These are phyloP conservation scores for Cladosporium sp. DNA, from an alignment of 2,329 filamentous ascomycete species.

Conservation along the genomic window DNA sequence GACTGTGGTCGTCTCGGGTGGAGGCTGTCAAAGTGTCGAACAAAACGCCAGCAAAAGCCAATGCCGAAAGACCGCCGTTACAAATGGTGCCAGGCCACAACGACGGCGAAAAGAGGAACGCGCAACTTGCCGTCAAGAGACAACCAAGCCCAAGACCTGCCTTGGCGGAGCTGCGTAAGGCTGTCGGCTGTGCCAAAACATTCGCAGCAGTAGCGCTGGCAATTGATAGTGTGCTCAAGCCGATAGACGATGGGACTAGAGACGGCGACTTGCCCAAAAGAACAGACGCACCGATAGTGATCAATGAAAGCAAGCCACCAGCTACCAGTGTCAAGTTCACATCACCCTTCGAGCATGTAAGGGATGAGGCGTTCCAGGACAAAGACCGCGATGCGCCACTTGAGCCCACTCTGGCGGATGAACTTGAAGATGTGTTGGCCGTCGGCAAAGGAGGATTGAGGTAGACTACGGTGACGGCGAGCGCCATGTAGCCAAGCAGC, in stretches of 20 bases:
- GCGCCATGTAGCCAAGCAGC: constrained; percentile 48
- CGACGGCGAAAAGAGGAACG: constrained; percentile 39
- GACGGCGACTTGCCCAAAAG: constrained; percentile 37
- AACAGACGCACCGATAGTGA: constrained; percentile 40
- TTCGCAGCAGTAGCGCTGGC: constrained; percentile 45
- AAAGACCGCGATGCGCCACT: neutral
- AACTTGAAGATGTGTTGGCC: neutral
- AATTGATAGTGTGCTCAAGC: constrained; percentile 44
- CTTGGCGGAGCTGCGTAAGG: constrained; percentile 41
- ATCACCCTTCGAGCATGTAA: constrained; percentile 43
- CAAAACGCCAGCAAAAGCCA: constrained; percentile 41
- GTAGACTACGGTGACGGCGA: constrained; percentile 48
- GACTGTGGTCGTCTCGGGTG: constrained; percentile 26
- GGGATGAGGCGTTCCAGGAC: constrained; percentile 25
- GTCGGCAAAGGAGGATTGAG: constrained; percentile 51
- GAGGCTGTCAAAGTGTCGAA: constrained; percentile 41
- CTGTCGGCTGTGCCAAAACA: constrained; percentile 43
- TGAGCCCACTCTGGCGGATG: neutral
- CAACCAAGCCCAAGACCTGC: constrained; percentile 37
- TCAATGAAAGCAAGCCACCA: constrained; percentile 39
- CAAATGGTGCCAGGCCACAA: constrained; percentile 38
- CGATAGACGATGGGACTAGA: constrained; percentile 36
- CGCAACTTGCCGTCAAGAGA: constrained; percentile 32
- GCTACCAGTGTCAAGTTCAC: constrained; percentile 44
- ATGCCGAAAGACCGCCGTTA: constrained; percentile 36